A percentile compares a stretch with the other conserved stretches of the same genome.
phyloP scores from a whole-genome alignment of 2,329 filamentous ascomycete species.

The Cladosporium cucumerinum region DNA sequence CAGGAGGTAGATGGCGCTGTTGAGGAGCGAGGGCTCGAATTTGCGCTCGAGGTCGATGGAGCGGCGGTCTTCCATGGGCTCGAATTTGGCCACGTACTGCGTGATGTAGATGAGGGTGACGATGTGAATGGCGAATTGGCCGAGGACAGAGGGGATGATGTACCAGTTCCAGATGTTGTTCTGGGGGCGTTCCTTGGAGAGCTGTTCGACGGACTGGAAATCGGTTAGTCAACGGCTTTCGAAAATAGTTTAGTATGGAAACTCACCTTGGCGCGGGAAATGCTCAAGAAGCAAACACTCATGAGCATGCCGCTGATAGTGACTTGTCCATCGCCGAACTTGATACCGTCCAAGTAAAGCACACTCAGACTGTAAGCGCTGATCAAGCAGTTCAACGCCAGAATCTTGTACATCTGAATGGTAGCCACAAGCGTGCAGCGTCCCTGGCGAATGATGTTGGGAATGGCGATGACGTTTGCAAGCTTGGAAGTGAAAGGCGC shows the following conservation, averaged over 20 bases:
- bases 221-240: conserved; percentile 28
- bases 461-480: conserved; percentile 92
- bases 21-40: conserved; percentile 88
- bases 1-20: conserved; percentile 93
- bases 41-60: conserved; percentile 90
- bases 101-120: conserved; percentile 91
- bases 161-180: conserved; percentile 99
- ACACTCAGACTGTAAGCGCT: conserved; percentile 96
- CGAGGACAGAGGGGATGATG: conserved; percentile 95
- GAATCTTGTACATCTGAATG: conserved; percentile 99
- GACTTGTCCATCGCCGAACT: conserved; percentile 97
- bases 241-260: neutral
- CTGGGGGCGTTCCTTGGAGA: conserved; percentile 95
- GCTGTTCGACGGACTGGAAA: conserved; percentile 73
- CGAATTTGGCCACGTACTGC: conserved; percentile 77
- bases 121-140: conserved; percentile 95
- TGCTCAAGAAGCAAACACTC: conserved; percentile 98
- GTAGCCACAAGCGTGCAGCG: conserved; percentile 96
- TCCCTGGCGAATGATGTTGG: conserved; percentile 97
- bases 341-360: conserved; percentile 95
- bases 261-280: conserved; percentile 82
- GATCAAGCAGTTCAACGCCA: conserved; percentile 95
- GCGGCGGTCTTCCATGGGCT: conserved; percentile 56
- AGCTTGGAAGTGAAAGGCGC: conserved; percentile 98
- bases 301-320: conserved; percentile 99